Evolutionary conservation across 2,329 filamentous ascomycete species (phyloP).

Genomic region (Pleoardoris graminearum): DNA sequence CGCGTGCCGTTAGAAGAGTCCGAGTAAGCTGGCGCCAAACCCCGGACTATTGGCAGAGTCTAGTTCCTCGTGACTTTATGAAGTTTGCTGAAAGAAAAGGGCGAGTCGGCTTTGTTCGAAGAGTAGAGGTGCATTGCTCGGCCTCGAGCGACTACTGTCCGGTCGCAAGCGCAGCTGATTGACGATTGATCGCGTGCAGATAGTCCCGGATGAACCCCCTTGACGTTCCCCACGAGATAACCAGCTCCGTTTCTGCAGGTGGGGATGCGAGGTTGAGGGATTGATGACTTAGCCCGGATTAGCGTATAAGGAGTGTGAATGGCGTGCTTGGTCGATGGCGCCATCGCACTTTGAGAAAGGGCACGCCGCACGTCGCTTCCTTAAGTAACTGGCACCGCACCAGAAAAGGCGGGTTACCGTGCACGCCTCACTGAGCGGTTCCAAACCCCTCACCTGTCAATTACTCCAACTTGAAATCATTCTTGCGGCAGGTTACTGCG

Average conservation of each 20-base stretch:
- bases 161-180: slow-evolving; percentile 5
- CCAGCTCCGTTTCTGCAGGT: not conserved
- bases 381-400: slow-evolving; percentile 4
- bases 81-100: not conserved
- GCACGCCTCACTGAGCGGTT: not conserved
- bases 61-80: too few species aligned
- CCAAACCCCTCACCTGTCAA: not conserved
- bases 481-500: not conserved
- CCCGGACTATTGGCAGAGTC: too few species aligned
- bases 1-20: too few species aligned
- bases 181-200: slow-evolving; percentile 1
- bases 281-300: not conserved
- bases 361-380: slow-evolving; percentile 2
- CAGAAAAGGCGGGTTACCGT: not conserved
- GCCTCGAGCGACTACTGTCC: too few species aligned
- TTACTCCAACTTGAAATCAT: not conserved
- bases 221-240: slow-evolving; percentile 1
- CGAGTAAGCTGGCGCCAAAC: too few species aligned
- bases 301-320: slow-evolving; percentile 12
- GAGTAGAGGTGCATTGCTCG: too few species aligned
- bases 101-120: not conserved
- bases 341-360: slow-evolving; percentile 9
- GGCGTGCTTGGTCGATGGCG: slow-evolving; percentile 14
- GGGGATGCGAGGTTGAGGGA: not conserved
- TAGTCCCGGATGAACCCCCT: not conserved